Conservation (phyloP, 2,329 filamentous ascomycete species). For the Cryphonectria parasitica region DNA sequence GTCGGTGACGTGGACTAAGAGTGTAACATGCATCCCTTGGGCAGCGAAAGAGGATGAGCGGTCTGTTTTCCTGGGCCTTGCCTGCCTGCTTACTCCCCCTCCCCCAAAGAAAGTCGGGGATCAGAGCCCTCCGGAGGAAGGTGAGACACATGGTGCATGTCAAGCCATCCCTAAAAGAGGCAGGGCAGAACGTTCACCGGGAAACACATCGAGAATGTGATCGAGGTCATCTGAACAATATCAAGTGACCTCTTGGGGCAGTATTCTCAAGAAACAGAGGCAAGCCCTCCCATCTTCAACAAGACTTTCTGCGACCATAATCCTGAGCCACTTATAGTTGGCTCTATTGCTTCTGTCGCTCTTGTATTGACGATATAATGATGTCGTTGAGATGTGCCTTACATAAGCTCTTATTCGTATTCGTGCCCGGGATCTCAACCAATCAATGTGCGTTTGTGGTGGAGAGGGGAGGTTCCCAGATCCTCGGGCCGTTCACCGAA, state of each 20-base stretch:
- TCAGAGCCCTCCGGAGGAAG: not conserved
- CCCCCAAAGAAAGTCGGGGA: not conserved
- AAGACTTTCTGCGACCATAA: not conserved
- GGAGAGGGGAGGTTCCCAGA: not conserved
- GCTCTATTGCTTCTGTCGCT: not conserved
- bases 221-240: not conserved
- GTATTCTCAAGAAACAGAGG: not conserved
- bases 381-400: slow-evolving; percentile 4
- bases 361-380: not conserved
- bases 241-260: not conserved
- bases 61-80: not conserved
- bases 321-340: not conserved
- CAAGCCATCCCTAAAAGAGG: not conserved
- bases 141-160: not conserved
- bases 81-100: not conserved
- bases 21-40: not conserved
- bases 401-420: slow-evolving; percentile 26
- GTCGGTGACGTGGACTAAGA: not conserved
- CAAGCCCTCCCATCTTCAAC: not conserved
- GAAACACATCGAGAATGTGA: not conserved
- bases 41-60: not conserved
- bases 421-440: slow-evolving; percentile 11
- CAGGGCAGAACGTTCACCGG: not conserved
- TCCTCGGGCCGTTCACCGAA: slow-evolving; percentile 3
- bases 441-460: not conserved